phyloP scores from a whole-genome alignment of 371 early-diverging fungal species.

The Mortierella sp. region DNA sequence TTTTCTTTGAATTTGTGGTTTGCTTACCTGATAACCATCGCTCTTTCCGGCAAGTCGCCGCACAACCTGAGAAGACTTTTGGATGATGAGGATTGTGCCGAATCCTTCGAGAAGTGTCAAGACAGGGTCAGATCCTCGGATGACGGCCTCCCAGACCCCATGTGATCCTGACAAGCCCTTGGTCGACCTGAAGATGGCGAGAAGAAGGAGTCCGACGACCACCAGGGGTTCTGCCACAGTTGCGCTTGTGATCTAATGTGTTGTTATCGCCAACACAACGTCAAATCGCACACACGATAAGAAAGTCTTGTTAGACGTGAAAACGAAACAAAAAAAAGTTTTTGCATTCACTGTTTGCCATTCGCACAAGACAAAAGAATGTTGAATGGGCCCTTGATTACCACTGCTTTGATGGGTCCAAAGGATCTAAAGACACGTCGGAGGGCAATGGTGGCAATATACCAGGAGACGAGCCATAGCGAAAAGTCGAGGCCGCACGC shows the following conservation, averaged over 20 bases:
- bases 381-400: slow-evolving; percentile 7
- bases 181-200: slow-evolving; percentile 38
- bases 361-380: neutral
- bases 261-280: neutral
- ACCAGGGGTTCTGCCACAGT: slow-evolving; percentile 40
- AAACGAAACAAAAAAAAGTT: neutral
- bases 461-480: slow-evolving; percentile 54
- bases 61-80: slow-evolving; percentile 50
- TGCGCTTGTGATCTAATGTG: slow-evolving; percentile 24
- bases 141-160: slow-evolving; percentile 43
- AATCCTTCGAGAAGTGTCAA: slow-evolving; percentile 50
- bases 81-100: slow-evolving; percentile 53
- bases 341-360: neutral
- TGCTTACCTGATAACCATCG: slow-evolving; percentile 52
- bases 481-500: slow-evolving; percentile 50
- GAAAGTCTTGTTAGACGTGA: neutral
- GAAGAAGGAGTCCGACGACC: slow-evolving; percentile 29
- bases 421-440: slow-evolving; percentile 28
- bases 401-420: slow-evolving; percentile 28
- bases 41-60: slow-evolving; percentile 44
- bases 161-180: slow-evolving; percentile 31
- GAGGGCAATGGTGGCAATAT: slow-evolving; percentile 30
- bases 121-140: slow-evolving; percentile 51
- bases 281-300: neutral
- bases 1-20: neutral